Base-by-base conservation (phyloP, 495 filamentous ascomycete species). In the Massariosphaeria phaeospora region DNA sequence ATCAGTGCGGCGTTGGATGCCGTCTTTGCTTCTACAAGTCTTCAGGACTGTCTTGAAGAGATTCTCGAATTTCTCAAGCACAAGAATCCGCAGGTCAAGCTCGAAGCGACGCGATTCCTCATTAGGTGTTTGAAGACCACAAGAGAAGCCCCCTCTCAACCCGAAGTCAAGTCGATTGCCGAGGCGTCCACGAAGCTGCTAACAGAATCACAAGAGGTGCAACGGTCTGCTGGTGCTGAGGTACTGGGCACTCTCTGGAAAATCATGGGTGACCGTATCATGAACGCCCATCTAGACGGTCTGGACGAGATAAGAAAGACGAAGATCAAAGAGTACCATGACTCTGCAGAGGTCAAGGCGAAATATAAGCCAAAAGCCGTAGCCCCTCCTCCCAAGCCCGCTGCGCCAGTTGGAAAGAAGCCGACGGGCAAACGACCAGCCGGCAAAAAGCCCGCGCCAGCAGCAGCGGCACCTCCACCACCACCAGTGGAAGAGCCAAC, bases 51-150 rank as follows among this genome's bases (percentile, higher is more conserved):
- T 62, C 69, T 96, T 20, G 89, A 95, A 69, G 94, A 97, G 43
- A 94, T 86, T 27, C 70, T 91, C 0, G 84, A 93, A 59, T 90
- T 81, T 61, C 72, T 96, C 29, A 85, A 80, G 52, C 86, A 95
- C 73, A 99, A 99, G 66, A 99, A 99, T 65, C 94, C 93, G 0
- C 90, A 95, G 59, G 84, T 99, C 42, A 99, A 99, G 69, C 86
- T 94, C 52, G 90, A 94, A 45, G 91, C 88, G 3, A 81, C 95
- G 65, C 89, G 85, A 55, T 96, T 97, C 57, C 74, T 99, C 23
- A 84, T 95, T 26, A 78, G 91, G 57, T 94, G 86, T 68, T 79
- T 99, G 26, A 82, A 85, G 56, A 91, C 81, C 1, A 95, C 93
- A 3, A 75, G 83, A 55, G 84, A 89, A 15, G 86, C 87, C 4